Conservation (phyloP, 2,329 filamentous ascomycete genomes). For the Xylaria digitata region DNA sequence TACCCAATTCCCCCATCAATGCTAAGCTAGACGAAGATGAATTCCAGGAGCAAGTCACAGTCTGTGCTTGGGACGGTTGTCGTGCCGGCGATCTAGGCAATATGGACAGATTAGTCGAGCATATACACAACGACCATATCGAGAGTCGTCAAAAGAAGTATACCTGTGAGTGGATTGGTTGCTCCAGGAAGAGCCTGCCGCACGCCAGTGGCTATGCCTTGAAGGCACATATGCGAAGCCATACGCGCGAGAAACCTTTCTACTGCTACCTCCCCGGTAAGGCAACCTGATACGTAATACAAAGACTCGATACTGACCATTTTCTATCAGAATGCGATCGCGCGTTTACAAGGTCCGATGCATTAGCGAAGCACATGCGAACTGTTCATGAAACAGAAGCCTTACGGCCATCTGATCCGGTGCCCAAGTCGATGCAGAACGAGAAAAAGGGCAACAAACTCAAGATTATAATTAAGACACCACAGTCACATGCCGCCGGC, state of each 20-base stretch:
- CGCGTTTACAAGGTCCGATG: constrained; percentile 95
- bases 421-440: constrained; percentile 75
- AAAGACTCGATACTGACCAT: constrained; percentile 28
- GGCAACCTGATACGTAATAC: constrained; percentile 41
- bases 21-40: constrained; percentile 79
- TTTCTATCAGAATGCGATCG: constrained; percentile 84
- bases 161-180: constrained; percentile 97
- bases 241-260: constrained; percentile 98
- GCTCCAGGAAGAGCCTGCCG: constrained; percentile 84
- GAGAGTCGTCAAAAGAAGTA: constrained; percentile 95
- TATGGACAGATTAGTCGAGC: constrained; percentile 84
- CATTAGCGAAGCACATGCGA: constrained; percentile 97
- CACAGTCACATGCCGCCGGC: constrained; percentile 66
- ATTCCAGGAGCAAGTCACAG: constrained; percentile 79
- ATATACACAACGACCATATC: constrained; percentile 94
- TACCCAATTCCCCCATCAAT: constrained; percentile 76
- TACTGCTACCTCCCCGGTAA: constrained; percentile 94
- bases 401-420: constrained; percentile 80
- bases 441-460: constrained; percentile 63
- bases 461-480: constrained; percentile 73
- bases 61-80: constrained; percentile 83
- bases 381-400: constrained; percentile 98
- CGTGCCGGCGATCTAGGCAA: constrained; percentile 76
- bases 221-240: constrained; percentile 96
- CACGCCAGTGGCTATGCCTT: constrained; percentile 96